Evolutionary conservation across 169 alveolate genomes (phyloP).

Genomic region (Plasmodium berghei): DNA sequence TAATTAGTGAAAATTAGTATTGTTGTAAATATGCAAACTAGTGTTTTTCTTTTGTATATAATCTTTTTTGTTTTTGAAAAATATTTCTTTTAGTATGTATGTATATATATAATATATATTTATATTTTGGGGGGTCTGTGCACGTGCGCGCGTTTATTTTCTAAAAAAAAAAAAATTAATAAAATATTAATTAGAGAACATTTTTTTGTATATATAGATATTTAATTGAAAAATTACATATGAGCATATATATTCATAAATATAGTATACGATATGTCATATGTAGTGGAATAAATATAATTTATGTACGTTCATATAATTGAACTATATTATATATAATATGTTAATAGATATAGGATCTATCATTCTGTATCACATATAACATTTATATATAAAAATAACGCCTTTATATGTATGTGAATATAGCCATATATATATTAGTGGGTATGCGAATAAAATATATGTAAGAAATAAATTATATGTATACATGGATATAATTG

Average conservation of each 20-base stretch:
- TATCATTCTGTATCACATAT: background rate
- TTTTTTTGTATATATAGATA: too few species aligned
- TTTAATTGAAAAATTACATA: too few species aligned
- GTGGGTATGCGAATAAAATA: background rate
- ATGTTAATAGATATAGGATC: too few species aligned
- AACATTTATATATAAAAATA: slow-evolving; percentile 3
- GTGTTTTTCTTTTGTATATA: background rate
- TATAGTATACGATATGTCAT: too few species aligned
- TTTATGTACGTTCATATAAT: too few species aligned
- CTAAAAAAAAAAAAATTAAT: too few species aligned
- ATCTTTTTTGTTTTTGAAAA: background rate
- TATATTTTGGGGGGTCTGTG: background rate
- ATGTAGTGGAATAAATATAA: too few species aligned
- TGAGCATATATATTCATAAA: too few species aligned
- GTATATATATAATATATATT: slow-evolving; percentile 4
- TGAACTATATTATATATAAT: too few species aligned
- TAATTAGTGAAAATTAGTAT: background rate
- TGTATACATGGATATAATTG: background rate
- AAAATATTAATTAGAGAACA: too few species aligned
- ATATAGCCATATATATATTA: background rate
- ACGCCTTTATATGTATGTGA: background rate
- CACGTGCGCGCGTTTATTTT: too few species aligned
- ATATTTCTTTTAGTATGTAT: background rate
- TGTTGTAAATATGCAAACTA: background rate
- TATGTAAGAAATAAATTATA: slow-evolving; percentile 5